Percentiles rank a stretch among this genome's conserved stretches.
Evolutionary conservation across 345 rosid species (phyloP).

Genomic region (Camelina sativa): DNA sequence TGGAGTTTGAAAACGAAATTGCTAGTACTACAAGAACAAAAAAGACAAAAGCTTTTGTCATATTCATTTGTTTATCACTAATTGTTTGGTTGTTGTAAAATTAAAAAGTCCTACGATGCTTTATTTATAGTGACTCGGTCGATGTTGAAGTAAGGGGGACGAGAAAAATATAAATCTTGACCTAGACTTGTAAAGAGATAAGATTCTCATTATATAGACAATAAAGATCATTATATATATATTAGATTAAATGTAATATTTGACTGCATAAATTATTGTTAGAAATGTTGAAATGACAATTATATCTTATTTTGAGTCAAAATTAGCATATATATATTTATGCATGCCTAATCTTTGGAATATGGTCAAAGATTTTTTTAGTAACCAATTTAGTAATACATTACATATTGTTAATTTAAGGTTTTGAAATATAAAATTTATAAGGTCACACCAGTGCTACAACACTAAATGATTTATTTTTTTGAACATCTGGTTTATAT

Average conservation of each 20-base stretch:
- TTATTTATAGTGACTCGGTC: not conserved
- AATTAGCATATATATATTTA: too few species aligned
- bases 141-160: too few species aligned
- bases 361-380: too few species aligned
- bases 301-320: too few species aligned
- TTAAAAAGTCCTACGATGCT: not conserved
- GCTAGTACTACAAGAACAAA: slow-evolving; percentile 1
- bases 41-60: slow-evolving; percentile 1
- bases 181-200: not conserved
- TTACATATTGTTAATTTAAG: too few species aligned
- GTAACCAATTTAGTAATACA: too few species aligned
- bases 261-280: not conserved
- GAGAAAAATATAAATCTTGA: not conserved
- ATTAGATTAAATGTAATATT: not conserved
- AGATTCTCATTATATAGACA: not conserved
- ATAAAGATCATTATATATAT: not conserved
- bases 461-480: too few species aligned
- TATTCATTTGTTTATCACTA: not conserved
- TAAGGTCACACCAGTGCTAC: too few species aligned
- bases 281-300: not conserved
- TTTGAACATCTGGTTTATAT: too few species aligned
- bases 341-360: too few species aligned
- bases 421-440: too few species aligned
- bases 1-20: not conserved
- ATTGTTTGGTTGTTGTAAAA: not conserved